Evolutionary conservation across 768 basidiomycete genomes (phyloP).

Genomic region (Asterophora parasitica): DNA sequence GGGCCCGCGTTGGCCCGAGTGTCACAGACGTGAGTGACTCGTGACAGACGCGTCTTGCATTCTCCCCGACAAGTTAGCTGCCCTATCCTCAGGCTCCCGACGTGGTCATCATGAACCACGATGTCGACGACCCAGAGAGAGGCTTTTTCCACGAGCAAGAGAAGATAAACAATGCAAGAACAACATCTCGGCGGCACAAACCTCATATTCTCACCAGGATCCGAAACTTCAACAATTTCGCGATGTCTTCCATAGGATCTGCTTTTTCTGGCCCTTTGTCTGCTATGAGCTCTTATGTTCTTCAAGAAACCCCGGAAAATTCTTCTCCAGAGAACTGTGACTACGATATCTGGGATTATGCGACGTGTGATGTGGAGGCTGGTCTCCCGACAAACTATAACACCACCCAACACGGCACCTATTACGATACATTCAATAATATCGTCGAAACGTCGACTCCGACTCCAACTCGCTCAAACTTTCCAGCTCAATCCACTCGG

Average conservation of each 20-base stretch:
- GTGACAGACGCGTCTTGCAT: not conserved
- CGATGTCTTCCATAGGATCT: slow-evolving; percentile 18
- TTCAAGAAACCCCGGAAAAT: slow-evolving; percentile 6
- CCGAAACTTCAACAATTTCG: slow-evolving; percentile 19
- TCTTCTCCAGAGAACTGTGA: not conserved
- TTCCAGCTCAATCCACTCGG: slow-evolving; percentile 16
- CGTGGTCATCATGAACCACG: slow-evolving; percentile 13
- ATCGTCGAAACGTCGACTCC: slow-evolving; percentile 13
- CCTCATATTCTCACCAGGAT: slow-evolving; percentile 18
- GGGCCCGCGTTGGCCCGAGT: too few species aligned
- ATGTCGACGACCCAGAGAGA: slow-evolving; percentile 14
- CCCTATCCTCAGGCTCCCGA: too few species aligned
- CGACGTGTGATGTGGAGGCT: slow-evolving; percentile 15
- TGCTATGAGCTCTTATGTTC: slow-evolving; percentile 10
- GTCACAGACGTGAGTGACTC: too few species aligned
- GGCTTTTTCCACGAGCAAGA: slow-evolving; percentile 2
- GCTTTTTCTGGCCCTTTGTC: slow-evolving; percentile 18
- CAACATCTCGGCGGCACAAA: slow-evolving; percentile 1
- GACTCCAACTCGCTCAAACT: slow-evolving; percentile 19
- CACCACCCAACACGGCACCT: slow-evolving; percentile 5
- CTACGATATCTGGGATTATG: slow-evolving; percentile 8
- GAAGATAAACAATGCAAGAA: not conserved
- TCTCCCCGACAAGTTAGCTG: too few species aligned
- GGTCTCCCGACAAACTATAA: not conserved
- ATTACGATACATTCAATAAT: not conserved